Base-by-base conservation (phyloP, 148 eudicot species). In the Mesembryanthemum crystallinum region DNA sequence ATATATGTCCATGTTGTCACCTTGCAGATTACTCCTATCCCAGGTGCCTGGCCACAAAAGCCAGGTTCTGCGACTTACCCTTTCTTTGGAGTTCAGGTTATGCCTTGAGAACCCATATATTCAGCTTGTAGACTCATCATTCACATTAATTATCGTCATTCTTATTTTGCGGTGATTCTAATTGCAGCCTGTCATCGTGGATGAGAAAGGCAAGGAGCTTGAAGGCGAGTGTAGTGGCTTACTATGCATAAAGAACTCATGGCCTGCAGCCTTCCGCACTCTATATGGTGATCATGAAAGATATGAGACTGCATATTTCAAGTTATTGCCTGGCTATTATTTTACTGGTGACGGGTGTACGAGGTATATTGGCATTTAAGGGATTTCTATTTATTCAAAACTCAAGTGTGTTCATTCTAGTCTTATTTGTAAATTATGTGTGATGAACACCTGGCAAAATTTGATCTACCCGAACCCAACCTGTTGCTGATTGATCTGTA, bases 211-310 rank as follows among this genome's bases (percentile, higher is more conserved):
- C 23, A 80, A 77, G 35, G 99, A 96, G 75, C 76, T 96, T 64
- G 95, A 96, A 72, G 99, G 99, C 27, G 95, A 92, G 81, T 92
- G 99, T 85, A 96, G 89, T 65, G 99, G 99, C 69, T 96, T 89
- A 79, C 80, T 96, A 69, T 96, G 99, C 80, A 81, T 96, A 61
- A 92, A 85, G 79, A 75, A 82, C 79, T 96, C 99, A 75, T 96
- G 99, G 99, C 99, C 99, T 33, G 90, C 97, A 74, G 98, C 99
- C 66, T 96, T 96, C 85, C 91, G 99, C 59, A 96, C 99, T 39
- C 89, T 96, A 73, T 92, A 85, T 74, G 98, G 92, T 66, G 99
- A 96, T 82, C 98, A 96, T 79, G 99, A 96, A 78, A 86, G 99
- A 92, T 96, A 96, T 66, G 98, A 96, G 81, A 96, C 99, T 59